Conservation (phyloP, 768 basidiomycete species). For the Phaeotremella fagi region DNA sequence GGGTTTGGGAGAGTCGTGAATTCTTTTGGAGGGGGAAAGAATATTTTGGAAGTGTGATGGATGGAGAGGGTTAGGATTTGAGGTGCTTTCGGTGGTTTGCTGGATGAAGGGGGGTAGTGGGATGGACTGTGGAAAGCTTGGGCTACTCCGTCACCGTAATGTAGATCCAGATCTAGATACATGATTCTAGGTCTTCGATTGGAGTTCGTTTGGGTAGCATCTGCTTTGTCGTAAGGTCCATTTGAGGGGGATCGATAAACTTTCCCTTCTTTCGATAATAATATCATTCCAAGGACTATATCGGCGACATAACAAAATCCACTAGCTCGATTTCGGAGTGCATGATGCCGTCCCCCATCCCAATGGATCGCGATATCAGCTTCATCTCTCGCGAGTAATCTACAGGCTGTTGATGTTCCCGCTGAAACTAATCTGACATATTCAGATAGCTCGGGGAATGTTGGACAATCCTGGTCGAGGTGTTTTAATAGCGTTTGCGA, state of each 20-base stretch:
- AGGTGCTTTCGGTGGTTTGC: constrained; percentile 48
- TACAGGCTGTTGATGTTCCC: constrained; percentile 68
- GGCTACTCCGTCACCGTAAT: constrained; percentile 84
- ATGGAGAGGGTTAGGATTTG: constrained; percentile 65
- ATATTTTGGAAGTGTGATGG: constrained; percentile 75
- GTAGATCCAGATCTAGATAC: constrained; percentile 89
- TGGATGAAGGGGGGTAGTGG: constrained; percentile 31
- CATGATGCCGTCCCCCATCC: constrained; percentile 94
- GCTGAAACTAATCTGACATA: constrained; percentile 73
- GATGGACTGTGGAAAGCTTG: constrained; percentile 54
- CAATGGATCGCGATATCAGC: constrained; percentile 71
- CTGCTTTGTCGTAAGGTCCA: background rate
- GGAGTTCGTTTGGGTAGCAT: constrained; percentile 36
- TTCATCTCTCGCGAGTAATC: constrained; percentile 51
- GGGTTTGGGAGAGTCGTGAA: constrained; percentile 35
- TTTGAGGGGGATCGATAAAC: constrained; percentile 20
- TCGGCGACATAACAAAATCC: constrained; percentile 96
- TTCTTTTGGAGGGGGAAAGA: constrained; percentile 60
- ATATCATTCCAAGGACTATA: constrained; percentile 72
- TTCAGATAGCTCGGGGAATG: constrained; percentile 62
- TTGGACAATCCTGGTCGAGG: constrained; percentile 82
- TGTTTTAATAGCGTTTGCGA: too few relatives aligned
- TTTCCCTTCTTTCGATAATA: constrained; percentile 50
- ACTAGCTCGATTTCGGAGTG: constrained; percentile 67
- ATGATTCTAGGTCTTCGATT: constrained; percentile 56